Evolutionary conservation across 2,329 filamentous ascomycete species (phyloP).

Genomic region (Daldinia sp.): DNA sequence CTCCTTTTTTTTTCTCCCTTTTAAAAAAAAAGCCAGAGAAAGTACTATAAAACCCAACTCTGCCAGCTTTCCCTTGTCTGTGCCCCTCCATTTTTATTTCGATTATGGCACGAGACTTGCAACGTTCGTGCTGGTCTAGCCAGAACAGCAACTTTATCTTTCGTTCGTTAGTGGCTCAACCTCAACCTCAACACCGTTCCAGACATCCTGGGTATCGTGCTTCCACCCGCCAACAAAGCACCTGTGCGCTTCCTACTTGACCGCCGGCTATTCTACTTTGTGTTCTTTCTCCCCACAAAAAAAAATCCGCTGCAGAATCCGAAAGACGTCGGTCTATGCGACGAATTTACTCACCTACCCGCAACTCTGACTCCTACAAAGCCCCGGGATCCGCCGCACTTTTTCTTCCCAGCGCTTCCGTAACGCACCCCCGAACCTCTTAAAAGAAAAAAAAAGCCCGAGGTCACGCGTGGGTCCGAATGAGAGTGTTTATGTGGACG

Average conservation of each 20-base stretch:
- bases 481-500: constrained; percentile 28
- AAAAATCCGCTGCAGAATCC: constrained; percentile 25
- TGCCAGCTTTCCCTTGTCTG: constrained; percentile 32
- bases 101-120: constrained; percentile 39
- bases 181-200: constrained; percentile 27
- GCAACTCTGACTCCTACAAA: constrained; percentile 29
- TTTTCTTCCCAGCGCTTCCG: constrained; percentile 26
- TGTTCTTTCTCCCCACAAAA: constrained; percentile 28
- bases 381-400: constrained; percentile 29
- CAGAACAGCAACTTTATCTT: constrained; percentile 28
- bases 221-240: constrained; percentile 14
- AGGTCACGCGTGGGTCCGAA: constrained; percentile 33
- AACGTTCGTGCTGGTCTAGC: constrained; percentile 37
- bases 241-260: constrained; percentile 27
- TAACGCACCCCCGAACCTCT: constrained; percentile 25
- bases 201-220: constrained; percentile 13
- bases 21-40: constrained; percentile 20
- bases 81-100: constrained; percentile 34
- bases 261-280: constrained; percentile 13
- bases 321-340: constrained; percentile 31
- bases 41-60: constrained; percentile 39
- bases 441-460: constrained; percentile 22
- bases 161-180: constrained; percentile 30
- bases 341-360: constrained; percentile 29
- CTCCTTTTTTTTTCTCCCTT: constrained; percentile 33